These are phyloP conservation scores for Mycena leptocephala DNA, from an alignment of 768 basidiomycete genomes.

Conservation along the genomic window DNA sequence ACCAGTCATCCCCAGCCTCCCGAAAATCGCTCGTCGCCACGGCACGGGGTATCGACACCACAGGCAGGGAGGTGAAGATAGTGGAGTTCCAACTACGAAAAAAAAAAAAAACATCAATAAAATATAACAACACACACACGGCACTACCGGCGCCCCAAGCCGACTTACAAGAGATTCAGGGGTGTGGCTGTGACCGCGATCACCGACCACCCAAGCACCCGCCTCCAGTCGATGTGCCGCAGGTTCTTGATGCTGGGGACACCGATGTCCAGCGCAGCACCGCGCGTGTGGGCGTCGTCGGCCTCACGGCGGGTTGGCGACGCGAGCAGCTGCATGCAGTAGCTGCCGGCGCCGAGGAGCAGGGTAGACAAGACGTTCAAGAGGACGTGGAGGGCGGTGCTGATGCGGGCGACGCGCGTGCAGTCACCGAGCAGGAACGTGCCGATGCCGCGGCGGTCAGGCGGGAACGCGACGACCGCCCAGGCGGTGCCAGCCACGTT, in stretches of 20 bases:
- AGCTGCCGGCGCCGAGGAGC: neutral
- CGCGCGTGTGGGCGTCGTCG: neutral
- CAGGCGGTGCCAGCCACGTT: neutral
- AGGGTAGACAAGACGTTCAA: neutral
- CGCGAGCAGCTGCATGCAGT: constrained; percentile 1
- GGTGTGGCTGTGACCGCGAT: neutral
- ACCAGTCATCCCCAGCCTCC: neutral
- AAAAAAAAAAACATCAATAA: too few relatives aligned
- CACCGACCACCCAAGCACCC: neutral
- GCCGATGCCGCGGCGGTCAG: neutral
- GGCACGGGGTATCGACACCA: neutral
- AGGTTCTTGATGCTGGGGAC: neutral
- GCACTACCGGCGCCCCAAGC: too few relatives aligned
- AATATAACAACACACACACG: neutral
- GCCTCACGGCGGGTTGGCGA: neutral
- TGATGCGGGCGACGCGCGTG: neutral
- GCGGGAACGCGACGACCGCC: neutral
- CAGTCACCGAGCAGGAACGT: neutral
- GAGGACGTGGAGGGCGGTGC: neutral
- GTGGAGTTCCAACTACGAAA: neutral
- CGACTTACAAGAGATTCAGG: neutral
- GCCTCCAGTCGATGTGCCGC: neutral
- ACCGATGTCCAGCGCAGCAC: constrained; percentile 2
- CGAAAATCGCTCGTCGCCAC: neutral
- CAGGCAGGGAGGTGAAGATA: neutral